Evolutionary conservation across 306 rosid species (phyloP).

Genomic region (Morella rubra): DNA sequence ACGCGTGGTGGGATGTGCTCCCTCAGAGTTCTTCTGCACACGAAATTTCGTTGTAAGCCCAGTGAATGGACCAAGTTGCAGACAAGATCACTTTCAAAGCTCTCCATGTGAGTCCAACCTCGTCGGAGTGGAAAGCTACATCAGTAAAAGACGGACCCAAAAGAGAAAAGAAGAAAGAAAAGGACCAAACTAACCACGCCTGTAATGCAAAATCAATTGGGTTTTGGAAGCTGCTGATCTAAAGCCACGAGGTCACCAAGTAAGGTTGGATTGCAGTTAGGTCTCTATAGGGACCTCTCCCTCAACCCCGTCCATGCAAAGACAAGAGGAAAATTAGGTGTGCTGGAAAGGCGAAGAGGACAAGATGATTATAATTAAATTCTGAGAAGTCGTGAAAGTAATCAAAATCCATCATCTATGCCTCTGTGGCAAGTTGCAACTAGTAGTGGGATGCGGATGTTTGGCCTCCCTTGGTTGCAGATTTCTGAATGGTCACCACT

Average conservation of each 20-base stretch:
- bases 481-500: constrained; percentile 4
- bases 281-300: not conserved
- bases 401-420: not conserved
- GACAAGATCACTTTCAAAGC: not conserved
- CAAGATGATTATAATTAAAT: not conserved
- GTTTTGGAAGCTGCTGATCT: not conserved
- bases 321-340: not conserved
- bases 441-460: constrained; percentile 16
- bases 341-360: not conserved
- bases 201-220: not conserved
- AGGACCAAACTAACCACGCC: too few relatives aligned
- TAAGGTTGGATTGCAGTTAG: not conserved
- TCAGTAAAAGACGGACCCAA: too few relatives aligned
- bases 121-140: too few relatives aligned
- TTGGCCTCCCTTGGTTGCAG: not conserved
- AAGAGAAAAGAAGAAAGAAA: not conserved
- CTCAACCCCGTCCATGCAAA: not conserved
- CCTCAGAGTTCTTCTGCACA: not conserved
- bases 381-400: not conserved
- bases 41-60: not conserved
- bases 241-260: not conserved
- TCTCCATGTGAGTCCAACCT: too few relatives aligned
- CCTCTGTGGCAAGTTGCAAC: not conserved
- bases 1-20: not conserved
- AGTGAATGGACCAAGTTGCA: not conserved